Evolutionary conservation across 345 rosid genomes (phyloP).

Genomic region (Hypericum perforatum): DNA sequence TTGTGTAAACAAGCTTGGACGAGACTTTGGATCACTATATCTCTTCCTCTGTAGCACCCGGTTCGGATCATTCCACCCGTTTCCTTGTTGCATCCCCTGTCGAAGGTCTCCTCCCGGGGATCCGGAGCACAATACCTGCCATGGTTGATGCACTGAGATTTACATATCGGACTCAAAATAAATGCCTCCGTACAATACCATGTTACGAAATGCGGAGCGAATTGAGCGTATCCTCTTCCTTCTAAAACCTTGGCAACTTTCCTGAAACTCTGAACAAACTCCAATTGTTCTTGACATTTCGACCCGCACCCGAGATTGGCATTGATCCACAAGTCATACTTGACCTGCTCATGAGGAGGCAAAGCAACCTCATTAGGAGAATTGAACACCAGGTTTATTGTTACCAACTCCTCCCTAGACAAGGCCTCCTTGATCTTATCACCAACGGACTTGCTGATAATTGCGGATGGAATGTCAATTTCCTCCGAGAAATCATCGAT

Average conservation of each 20-base stretch:
- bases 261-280: slow-evolving; percentile 46
- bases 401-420: slow-evolving; percentile 32
- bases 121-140: slow-evolving; percentile 65
- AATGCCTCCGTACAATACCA: slow-evolving; percentile 58
- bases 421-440: slow-evolving; percentile 37
- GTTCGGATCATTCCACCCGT: slow-evolving; percentile 13
- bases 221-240: slow-evolving; percentile 50
- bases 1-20: slow-evolving; percentile 43
- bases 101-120: slow-evolving; percentile 37
- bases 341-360: slow-evolving; percentile 50
- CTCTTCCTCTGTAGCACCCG: slow-evolving; percentile 49
- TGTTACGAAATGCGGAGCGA: slow-evolving; percentile 46
- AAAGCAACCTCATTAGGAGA: slow-evolving; percentile 51
- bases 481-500: slow-evolving; percentile 39
- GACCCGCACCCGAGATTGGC: slow-evolving; percentile 47
- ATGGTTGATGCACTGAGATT: slow-evolving; percentile 57
- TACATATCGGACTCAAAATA: slow-evolving; percentile 41
- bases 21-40: slow-evolving; percentile 44
- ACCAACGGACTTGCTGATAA: slow-evolving; percentile 38
- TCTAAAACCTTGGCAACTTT: slow-evolving; percentile 54
- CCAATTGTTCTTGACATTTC: slow-evolving; percentile 47
- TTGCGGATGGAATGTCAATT: slow-evolving; percentile 48
- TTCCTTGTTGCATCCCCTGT: too few species aligned
- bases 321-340: slow-evolving; percentile 51
- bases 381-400: slow-evolving; percentile 27